Conservation (phyloP, 345 rosid species). For the Anastatica hierochuntica region DNA sequence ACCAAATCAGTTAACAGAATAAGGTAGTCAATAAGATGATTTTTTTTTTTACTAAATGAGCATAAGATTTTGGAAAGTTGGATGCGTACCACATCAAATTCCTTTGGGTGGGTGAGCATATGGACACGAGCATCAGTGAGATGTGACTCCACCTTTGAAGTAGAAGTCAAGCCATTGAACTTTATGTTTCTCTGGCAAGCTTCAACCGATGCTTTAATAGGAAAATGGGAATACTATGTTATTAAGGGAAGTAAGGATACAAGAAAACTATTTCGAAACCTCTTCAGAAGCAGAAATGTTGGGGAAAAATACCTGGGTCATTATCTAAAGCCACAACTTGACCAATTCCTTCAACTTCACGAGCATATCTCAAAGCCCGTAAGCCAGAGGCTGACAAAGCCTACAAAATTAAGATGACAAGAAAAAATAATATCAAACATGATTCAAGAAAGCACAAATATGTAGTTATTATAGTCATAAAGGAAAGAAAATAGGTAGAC, state of each 20-base stretch:
- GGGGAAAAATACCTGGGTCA: conserved; percentile 52
- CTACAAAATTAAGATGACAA: conserved; percentile 30
- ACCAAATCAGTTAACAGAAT: conserved; percentile 1
- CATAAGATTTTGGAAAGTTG: not conserved
- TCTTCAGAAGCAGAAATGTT: conserved; percentile 4
- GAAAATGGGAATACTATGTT: not conserved
- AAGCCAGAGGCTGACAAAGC: conserved; percentile 96
- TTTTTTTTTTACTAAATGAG: not conserved
- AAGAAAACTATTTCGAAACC: not conserved
- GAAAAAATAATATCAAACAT: not conserved
- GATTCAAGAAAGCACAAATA: too few species aligned
- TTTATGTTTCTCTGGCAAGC: conserved; percentile 87
- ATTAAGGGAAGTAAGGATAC: not conserved
- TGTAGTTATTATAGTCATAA: too few species aligned
- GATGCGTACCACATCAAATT: conserved; percentile 74
- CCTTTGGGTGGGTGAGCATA: conserved; percentile 93
- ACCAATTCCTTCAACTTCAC: conserved; percentile 85
- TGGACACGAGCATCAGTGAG: conserved; percentile 91
- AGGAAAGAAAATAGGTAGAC: conserved; percentile 32
- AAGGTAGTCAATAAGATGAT: not conserved
- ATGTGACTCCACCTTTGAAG: conserved; percentile 86
- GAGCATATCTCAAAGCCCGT: conserved; percentile 89
- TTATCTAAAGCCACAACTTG: conserved; percentile 94
- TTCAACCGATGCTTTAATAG: conserved; percentile 65
- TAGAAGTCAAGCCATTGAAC: conserved; percentile 82